Evolutionary conservation across 1,284 basidiomycete genomes (phyloP).

Genomic region (Athelia sp.): DNA sequence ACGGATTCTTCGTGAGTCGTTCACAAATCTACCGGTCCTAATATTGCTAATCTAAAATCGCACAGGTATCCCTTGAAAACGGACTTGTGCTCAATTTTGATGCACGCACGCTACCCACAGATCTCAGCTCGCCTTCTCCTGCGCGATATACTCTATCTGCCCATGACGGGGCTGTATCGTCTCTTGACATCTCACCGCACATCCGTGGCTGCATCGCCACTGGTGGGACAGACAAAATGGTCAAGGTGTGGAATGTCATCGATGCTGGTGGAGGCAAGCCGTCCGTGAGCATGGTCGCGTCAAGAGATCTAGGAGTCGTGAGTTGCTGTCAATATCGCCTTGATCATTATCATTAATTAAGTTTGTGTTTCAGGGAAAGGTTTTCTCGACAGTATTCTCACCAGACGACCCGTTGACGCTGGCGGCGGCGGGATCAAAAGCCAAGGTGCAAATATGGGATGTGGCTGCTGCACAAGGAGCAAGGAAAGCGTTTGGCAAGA

Average conservation of each 20-base stretch:
- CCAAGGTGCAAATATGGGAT: constrained; percentile 94
- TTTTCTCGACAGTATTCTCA: constrained; percentile 88
- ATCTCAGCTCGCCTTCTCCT: constrained; percentile 53
- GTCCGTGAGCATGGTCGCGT: constrained; percentile 85
- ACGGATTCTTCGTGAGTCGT: constrained; percentile 78
- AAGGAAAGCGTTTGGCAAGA: constrained; percentile 72
- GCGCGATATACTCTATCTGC: constrained; percentile 89
- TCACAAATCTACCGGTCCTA: constrained; percentile 6
- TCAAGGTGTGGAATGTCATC: constrained; percentile 92
- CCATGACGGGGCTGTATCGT: constrained; percentile 92
- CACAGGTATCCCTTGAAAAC: constrained; percentile 87
- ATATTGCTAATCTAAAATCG: constrained; percentile 2
- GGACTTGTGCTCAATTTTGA: constrained; percentile 92
- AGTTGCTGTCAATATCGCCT: constrained; percentile 27
- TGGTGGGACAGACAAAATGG: constrained; percentile 89
- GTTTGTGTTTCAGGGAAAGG: constrained; percentile 71
- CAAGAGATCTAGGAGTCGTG: constrained; percentile 90
- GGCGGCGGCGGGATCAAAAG: constrained; percentile 91
- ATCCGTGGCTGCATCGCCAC: constrained; percentile 90
- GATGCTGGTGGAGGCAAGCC: constrained; percentile 63
- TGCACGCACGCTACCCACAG: constrained; percentile 73
- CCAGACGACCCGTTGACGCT: constrained; percentile 94
- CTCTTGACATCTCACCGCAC: constrained; percentile 89
- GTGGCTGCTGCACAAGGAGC: constrained; percentile 74
- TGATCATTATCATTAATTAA: constrained; percentile 2